Conservation (phyloP, 306 rosid species). For the Erythrophleum fordii region DNA sequence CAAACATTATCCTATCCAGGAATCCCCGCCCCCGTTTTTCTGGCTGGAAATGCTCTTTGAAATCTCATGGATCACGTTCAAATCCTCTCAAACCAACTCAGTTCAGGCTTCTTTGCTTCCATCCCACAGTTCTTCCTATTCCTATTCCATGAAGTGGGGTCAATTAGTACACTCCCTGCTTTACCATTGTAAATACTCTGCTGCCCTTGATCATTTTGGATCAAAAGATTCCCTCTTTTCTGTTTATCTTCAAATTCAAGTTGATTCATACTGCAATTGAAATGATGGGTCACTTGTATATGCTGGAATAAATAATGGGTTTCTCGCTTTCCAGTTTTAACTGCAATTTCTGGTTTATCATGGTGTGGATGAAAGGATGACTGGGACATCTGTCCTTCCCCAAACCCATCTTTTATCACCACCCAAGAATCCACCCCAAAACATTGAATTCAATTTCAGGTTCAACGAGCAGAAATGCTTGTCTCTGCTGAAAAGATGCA, state of each 20-base stretch:
- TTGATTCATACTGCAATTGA: conserved; percentile 31
- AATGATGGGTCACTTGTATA: conserved; percentile 19
- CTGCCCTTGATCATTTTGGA: conserved; percentile 1
- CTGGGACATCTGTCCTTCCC: conserved; percentile 78
- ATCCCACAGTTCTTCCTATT: neutral
- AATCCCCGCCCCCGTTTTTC: conserved; percentile 52
- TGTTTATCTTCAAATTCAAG: conserved; percentile 29
- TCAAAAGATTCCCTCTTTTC: conserved; percentile 18
- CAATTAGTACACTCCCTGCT: conserved; percentile 10
- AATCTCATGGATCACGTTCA: conserved; percentile 69
- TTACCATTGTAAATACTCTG: neutral
- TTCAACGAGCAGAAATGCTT: conserved; percentile 65
- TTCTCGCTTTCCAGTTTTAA: conserved; percentile 17
- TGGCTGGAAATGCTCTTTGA: conserved; percentile 47
- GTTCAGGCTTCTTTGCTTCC: conserved; percentile 29
- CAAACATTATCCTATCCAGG: conserved; percentile 81
- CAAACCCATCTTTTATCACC: conserved; percentile 57
- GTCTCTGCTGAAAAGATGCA: conserved; percentile 67
- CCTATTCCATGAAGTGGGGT: conserved; percentile 6
- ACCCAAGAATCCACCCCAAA: conserved; percentile 48
- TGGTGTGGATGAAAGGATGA: conserved; percentile 70
- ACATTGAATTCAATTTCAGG: conserved; percentile 51
- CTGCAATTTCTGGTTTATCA: conserved; percentile 39
- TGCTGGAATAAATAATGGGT: conserved; percentile 17
- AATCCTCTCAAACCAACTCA: conserved; percentile 30